These are phyloP conservation scores for Hippophae tibetana DNA, from an alignment of 306 rosid species.

Conservation along the genomic window DNA sequence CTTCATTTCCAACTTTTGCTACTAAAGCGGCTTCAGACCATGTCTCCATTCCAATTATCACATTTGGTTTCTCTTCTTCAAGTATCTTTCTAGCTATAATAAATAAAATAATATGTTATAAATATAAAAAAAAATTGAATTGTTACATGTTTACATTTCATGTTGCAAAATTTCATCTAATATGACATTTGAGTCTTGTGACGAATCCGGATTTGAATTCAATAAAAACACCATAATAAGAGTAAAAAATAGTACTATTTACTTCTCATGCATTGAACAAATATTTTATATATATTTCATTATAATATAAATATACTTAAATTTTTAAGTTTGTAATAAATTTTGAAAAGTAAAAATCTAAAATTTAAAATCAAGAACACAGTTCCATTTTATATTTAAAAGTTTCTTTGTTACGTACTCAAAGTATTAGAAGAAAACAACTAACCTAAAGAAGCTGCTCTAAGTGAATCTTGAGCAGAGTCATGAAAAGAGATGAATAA, in stretches of 20 bases:
- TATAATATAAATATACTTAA: too few species aligned
- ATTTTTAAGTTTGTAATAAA: too few species aligned
- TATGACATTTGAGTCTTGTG: not conserved
- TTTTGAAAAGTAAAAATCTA: too few species aligned
- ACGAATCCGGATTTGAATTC: too few species aligned
- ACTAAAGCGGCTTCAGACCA: conserved; percentile 26
- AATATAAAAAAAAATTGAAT: not conserved
- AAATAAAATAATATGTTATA: not conserved
- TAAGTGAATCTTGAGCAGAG: conserved; percentile 11
- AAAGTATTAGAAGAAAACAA: not conserved
- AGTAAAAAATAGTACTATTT: too few species aligned
- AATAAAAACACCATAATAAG: too few species aligned
- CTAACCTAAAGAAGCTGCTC: conserved; percentile 23
- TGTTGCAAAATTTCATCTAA: not conserved
- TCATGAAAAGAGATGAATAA: conserved; percentile 13
- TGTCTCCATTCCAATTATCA: conserved; percentile 25
- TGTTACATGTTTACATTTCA: not conserved
- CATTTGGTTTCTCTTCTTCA: conserved; percentile 13
- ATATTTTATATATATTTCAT: too few species aligned
- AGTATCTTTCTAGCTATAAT: conserved; percentile 27
- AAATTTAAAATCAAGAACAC: too few species aligned
- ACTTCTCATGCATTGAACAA: too few species aligned
- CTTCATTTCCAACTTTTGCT: conserved; percentile 8
- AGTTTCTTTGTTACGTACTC: not conserved
- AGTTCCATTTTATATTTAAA: too few species aligned